Conservation (phyloP, 2,329 filamentous ascomycete genomes). For the Paecilomyces fulvus region DNA sequence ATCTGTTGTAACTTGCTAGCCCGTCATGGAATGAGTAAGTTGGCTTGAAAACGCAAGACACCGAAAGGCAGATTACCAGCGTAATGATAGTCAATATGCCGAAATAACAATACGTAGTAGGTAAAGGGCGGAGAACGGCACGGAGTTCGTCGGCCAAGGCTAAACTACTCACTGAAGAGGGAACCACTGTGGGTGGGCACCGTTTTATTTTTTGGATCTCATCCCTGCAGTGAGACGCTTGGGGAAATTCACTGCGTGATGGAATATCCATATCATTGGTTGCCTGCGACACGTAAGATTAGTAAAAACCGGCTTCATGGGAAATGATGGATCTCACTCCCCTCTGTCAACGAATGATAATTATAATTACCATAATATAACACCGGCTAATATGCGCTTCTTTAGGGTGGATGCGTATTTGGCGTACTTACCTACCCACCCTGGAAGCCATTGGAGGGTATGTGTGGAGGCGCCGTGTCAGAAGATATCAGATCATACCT, state of each 20-base stretch:
- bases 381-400: background rate
- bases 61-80: background rate
- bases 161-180: background rate
- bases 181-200: background rate
- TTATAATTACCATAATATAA: background rate
- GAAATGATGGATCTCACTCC: background rate
- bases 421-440: background rate
- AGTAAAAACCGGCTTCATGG: background rate
- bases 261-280: background rate
- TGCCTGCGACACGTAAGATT: background rate
- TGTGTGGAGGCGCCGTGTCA: background rate
- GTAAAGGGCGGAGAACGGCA: background rate
- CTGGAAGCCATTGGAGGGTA: background rate
- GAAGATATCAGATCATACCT: background rate
- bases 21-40: background rate
- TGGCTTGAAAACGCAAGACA: background rate
- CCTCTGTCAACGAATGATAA: background rate
- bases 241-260: background rate
- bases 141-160: background rate
- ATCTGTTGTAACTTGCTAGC: too few relatives aligned
- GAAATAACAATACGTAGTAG: background rate
- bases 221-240: background rate
- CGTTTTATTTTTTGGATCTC: background rate
- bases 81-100: background rate
- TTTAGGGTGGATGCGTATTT: background rate